Evolutionary conservation across 108 stramenopile genomes (phyloP).

Genomic region (Pseudonitzschia pungens): DNA sequence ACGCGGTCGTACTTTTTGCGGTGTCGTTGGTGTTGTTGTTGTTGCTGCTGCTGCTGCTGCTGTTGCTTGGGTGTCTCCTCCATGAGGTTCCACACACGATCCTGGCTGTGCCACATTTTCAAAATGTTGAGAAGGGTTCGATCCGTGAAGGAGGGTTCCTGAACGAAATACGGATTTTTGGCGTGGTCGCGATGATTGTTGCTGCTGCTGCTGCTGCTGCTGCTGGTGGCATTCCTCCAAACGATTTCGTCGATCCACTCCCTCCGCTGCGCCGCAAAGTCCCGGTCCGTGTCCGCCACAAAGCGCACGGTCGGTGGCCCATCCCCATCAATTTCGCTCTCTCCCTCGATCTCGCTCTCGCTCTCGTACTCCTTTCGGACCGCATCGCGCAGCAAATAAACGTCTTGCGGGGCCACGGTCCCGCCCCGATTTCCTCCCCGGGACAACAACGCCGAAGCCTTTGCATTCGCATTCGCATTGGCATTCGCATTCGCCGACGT

Average conservation of each 20-base stretch:
- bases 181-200: not conserved
- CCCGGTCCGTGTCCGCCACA: constrained; percentile 9
- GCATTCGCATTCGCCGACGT: too few relatives aligned
- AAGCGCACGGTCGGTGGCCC: not conserved
- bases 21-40: not conserved
- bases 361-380: too few relatives aligned
- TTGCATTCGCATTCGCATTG: too few relatives aligned
- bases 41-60: constrained; percentile 16
- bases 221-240: not conserved
- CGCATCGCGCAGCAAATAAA: not conserved
- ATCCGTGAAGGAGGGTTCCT: not conserved
- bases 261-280: not conserved
- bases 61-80: constrained; percentile 15
- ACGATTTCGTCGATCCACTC: not conserved
- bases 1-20: constrained; percentile 22
- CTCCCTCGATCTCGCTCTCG: too few relatives aligned
- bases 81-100: constrained; percentile 12
- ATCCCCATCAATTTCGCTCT: too few relatives aligned
- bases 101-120: constrained; percentile 18
- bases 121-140: constrained; percentile 2
- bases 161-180: not conserved
- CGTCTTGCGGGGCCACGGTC: constrained; percentile 1
- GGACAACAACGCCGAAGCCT: too few relatives aligned
- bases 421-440: constrained; percentile 24
- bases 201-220: not conserved